These are phyloP conservation scores for Metarhizium anisopliae DNA, from an alignment of 2,329 filamentous ascomycete genomes.

Conservation along the genomic window DNA sequence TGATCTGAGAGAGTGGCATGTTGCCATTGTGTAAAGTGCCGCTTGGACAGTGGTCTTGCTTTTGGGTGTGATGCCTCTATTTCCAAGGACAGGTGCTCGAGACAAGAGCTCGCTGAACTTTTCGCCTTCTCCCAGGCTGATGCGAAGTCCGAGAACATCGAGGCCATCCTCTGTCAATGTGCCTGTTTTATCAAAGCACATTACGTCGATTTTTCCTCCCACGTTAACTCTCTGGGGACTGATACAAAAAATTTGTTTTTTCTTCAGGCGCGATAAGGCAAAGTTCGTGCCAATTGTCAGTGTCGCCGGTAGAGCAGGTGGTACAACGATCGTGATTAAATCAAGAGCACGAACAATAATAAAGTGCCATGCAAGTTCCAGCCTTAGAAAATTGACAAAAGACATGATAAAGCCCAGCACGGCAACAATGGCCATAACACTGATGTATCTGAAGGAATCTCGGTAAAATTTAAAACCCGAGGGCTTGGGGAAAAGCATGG, in stretches of 20 bases:
- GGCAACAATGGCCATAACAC: slow-evolving; percentile 87
- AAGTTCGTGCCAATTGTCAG: slow-evolving; percentile 96
- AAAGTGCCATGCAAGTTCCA: slow-evolving; percentile 77
- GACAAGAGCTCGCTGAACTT: slow-evolving; percentile 70
- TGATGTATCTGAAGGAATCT: slow-evolving; percentile 95
- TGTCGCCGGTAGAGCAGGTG: slow-evolving; percentile 87
- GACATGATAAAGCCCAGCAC: slow-evolving; percentile 81
- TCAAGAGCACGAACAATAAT: slow-evolving; percentile 90
- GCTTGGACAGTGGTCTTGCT: slow-evolving; percentile 31
- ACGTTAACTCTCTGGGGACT: slow-evolving; percentile 96
- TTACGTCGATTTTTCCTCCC: slow-evolving; percentile 87
- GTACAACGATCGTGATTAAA: slow-evolving; percentile 94
- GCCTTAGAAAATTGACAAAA: slow-evolving; percentile 82
- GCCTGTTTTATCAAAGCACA: slow-evolving; percentile 99
- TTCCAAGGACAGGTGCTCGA: slow-evolving; percentile 26
- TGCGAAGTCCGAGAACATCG: slow-evolving; percentile 81
- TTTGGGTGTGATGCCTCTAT: background rate
- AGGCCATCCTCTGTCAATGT: slow-evolving; percentile 93
- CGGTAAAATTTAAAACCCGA: slow-evolving; percentile 98
- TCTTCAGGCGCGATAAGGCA: slow-evolving; percentile 75
- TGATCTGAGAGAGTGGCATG: slow-evolving; percentile 82
- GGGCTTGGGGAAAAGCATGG: slow-evolving; percentile 97
- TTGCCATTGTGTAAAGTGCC: slow-evolving; percentile 90
- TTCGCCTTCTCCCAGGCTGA: slow-evolving; percentile 54
- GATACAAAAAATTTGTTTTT: slow-evolving; percentile 92